Conservation (phyloP, 148 eudicot genomes). For the Pouteria glomerata region DNA sequence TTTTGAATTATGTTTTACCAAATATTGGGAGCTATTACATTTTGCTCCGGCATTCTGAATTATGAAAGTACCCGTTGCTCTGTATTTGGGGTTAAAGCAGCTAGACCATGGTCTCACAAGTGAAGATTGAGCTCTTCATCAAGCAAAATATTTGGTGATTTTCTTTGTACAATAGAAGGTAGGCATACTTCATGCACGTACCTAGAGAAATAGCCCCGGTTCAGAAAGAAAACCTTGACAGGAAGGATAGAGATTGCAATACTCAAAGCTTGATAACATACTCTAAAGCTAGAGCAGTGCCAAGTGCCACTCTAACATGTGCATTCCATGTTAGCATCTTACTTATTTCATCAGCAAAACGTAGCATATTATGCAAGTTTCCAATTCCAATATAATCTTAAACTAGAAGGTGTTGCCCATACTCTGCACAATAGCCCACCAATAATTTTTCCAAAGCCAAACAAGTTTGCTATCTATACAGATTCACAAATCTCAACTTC, state of each 20-base stretch:
- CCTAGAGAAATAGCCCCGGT: slow-evolving; percentile 28
- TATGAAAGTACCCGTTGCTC: slow-evolving; percentile 72
- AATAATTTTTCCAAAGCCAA: too few species aligned
- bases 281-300: slow-evolving; percentile 97
- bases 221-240: slow-evolving; percentile 15
- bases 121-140: slow-evolving; percentile 93
- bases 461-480: too few species aligned
- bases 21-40: not conserved
- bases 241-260: not conserved
- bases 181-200: slow-evolving; percentile 98
- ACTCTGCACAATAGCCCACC: slow-evolving; percentile 84
- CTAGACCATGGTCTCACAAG: slow-evolving; percentile 88
- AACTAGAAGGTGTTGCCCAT: slow-evolving; percentile 87
- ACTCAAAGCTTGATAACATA: slow-evolving; percentile 26
- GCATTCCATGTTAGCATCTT: slow-evolving; percentile 83
- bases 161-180: slow-evolving; percentile 93
- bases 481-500: too few species aligned
- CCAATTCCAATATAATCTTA: slow-evolving; percentile 76
- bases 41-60: not conserved
- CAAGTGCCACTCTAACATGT: slow-evolving; percentile 89
- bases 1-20: too few species aligned
- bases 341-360: slow-evolving; percentile 82
- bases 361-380: slow-evolving; percentile 86
- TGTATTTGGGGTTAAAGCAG: slow-evolving; percentile 83
- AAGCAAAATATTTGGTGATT: slow-evolving; percentile 88